These are phyloP conservation scores for Thinopyrum elongatum DNA, from an alignment of 176 grass and related monocot species.

Conservation along the genomic window DNA sequence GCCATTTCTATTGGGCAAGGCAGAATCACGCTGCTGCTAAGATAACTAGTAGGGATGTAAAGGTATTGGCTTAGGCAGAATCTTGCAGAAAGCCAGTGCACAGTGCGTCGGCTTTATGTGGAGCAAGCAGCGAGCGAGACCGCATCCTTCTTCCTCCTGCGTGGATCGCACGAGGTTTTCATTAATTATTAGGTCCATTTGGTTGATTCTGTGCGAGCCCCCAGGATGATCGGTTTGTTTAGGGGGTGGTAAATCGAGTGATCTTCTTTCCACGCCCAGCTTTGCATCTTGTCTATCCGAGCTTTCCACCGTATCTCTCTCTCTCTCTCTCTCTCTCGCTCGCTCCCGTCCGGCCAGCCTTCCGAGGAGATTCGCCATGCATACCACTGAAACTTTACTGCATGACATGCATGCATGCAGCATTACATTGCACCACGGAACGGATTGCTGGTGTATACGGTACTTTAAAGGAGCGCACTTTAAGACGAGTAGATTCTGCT, in stretches of 20 bases:
- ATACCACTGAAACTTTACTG: too few relatives aligned
- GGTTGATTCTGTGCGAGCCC: not conserved
- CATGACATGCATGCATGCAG: too few relatives aligned
- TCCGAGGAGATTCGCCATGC: too few relatives aligned
- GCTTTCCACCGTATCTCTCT: too few relatives aligned
- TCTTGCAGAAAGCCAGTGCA: slow-evolving; percentile 32
- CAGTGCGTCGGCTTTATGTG: slow-evolving; percentile 30
- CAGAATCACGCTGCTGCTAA: not conserved
- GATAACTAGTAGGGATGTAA: not conserved
- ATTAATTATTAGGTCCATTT: not conserved
- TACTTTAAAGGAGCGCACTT: too few relatives aligned
- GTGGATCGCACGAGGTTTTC: slow-evolving; percentile 28
- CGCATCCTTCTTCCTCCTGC: not conserved
- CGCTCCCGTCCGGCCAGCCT: too few relatives aligned
- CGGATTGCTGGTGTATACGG: too few relatives aligned
- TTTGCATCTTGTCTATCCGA: too few relatives aligned
- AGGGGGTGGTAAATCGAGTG: not conserved
- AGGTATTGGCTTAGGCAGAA: slow-evolving; percentile 35
- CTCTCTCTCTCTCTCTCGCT: too few relatives aligned
- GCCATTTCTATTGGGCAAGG: not conserved
- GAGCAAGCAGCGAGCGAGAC: not conserved
- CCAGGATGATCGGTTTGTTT: slow-evolving; percentile 28
- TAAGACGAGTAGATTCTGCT: too few relatives aligned
- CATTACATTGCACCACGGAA: too few relatives aligned
- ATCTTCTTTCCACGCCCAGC: too few relatives aligned